A percentile compares a stretch with the other conserved stretches of the same genome.
Conservation (phyloP, 2,329 filamentous ascomycete genomes). For the Neophaeococcomyces mojaviensis region DNA sequence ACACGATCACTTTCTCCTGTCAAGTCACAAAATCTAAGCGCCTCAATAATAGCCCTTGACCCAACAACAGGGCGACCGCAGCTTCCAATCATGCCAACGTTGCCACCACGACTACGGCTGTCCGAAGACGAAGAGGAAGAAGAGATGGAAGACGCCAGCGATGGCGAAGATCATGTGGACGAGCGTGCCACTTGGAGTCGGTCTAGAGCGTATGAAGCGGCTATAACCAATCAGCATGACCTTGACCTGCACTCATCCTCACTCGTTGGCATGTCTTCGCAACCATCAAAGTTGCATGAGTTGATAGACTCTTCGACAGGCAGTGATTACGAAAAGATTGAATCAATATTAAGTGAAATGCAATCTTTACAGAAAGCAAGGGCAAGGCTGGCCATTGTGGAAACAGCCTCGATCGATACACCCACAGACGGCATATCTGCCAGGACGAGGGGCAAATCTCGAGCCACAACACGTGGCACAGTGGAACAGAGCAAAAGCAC, state of each 20-base stretch:
- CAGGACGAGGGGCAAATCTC: constrained; percentile 34
- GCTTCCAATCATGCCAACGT: constrained; percentile 29
- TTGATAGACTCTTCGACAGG: constrained; percentile 4
- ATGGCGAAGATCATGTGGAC: constrained; percentile 36
- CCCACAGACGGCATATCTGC: constrained; percentile 40
- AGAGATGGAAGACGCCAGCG: constrained; percentile 29
- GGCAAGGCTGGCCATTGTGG: constrained; percentile 7
- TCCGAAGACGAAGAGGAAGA: constrained; percentile 32
- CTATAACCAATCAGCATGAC: constrained; percentile 3
- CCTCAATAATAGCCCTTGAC: constrained; percentile 20
- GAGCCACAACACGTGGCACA: constrained; percentile 10
- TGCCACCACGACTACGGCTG: constrained; percentile 31
- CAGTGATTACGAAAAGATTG: constrained; percentile 17
- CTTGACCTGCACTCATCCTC: constrained; percentile 9
- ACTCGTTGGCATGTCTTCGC: background rate
- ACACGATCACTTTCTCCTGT: constrained; percentile 16
- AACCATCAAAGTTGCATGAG: background rate
- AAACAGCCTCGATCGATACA: constrained; percentile 1
- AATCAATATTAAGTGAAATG: constrained; percentile 18
- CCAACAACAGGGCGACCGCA: constrained; percentile 20
- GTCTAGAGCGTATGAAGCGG: background rate
- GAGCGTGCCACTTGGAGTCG: constrained; percentile 5
- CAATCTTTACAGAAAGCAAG: constrained; percentile 17
- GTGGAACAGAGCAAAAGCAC: constrained; percentile 13
- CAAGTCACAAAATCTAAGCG: constrained; percentile 9